A percentile compares a stretch with the other conserved stretches of the same genome.
phyloP scores from a whole-genome alignment of 2,329 filamentous ascomycete species.

The Colletotrichum coccodes region DNA sequence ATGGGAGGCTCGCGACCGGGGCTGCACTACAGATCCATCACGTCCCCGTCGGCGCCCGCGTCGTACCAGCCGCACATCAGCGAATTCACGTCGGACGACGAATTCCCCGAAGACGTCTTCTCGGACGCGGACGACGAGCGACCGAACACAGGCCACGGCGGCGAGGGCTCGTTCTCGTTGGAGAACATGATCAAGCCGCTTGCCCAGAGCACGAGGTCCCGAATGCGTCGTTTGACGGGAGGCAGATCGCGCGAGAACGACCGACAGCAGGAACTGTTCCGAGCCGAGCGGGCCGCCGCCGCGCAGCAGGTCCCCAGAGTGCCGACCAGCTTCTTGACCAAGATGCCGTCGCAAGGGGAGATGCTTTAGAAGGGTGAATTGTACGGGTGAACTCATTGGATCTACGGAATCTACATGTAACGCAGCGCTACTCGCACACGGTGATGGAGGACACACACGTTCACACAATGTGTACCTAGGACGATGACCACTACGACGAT shows the following conservation, averaged over 20 bases:
- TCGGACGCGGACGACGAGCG: slow-evolving; percentile 79
- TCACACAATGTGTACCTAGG: not conserved
- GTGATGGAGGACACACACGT: not conserved
- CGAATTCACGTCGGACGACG: slow-evolving; percentile 80
- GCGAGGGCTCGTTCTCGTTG: slow-evolving; percentile 63
- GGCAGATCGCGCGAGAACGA: slow-evolving; percentile 54
- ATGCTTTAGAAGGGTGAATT: slow-evolving; percentile 39
- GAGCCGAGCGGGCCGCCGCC: slow-evolving; percentile 44
- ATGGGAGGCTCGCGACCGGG: slow-evolving; percentile 62
- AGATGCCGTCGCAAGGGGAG: slow-evolving; percentile 47
- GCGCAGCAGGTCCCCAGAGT: slow-evolving; percentile 55
- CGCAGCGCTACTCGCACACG: not conserved
- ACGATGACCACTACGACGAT: not conserved
- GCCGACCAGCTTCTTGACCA: slow-evolving; percentile 44
- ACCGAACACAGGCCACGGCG: slow-evolving; percentile 48
- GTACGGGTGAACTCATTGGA: not conserved
- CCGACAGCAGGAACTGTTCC: slow-evolving; percentile 47
- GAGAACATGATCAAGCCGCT: slow-evolving; percentile 71
- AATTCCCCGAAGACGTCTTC: slow-evolving; percentile 77
- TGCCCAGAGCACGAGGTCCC: slow-evolving; percentile 65
- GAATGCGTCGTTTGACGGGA: slow-evolving; percentile 72
- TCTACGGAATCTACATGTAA: not conserved
- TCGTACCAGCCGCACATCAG: slow-evolving; percentile 65
- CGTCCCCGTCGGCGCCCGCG: slow-evolving; percentile 75
- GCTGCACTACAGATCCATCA: slow-evolving; percentile 84